Evolutionary conservation across 2,329 filamentous ascomycete genomes (phyloP), one percentile per base, ranked within the genome.

Genomic region (Ophiostoma quercus): DNA sequence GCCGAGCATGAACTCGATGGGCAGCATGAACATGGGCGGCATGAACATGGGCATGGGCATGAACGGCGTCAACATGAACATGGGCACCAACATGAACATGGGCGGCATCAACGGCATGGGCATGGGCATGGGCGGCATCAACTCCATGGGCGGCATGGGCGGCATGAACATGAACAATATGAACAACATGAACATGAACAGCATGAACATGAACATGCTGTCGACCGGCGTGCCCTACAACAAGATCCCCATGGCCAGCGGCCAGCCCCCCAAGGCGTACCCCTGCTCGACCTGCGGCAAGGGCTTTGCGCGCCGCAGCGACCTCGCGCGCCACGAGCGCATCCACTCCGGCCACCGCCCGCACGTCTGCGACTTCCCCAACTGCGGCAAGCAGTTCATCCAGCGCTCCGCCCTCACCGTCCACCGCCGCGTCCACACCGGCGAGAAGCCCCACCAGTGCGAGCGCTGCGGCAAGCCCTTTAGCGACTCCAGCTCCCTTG

Each of bases 391-490:
- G 80, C 92, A 94, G 77, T 99, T 99, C 78, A 99, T 99, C 75
- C 95, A 99, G 79, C 87, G 95, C 70, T 97, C 94, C 37, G 95
- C 95, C 29, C 82, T 99, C 78, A 99, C 95, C 0, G 95, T 99
- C 8, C 95, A 98, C 79, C 90, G 92, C 77, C 91, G 95, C 75
- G 94, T 97, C 25, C 95, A 99, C 79, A 98, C 95, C 1, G 95
- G 95, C 74, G 95, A 98, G 82, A 99, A 99, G 81, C 95, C 95
- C 67, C 95, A 99, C 76, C 94, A 95, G 88, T 99, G 95, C 78
- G 95, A 97, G 80, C 88, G 92, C 73, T 98, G 95, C 79, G 92
- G 92, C 79, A 98, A 98, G 94, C 92, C 92, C 12, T 99, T 99
- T 77, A 97, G 94, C 77, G 95, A 99, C 78, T 96, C 92, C 66